These are phyloP conservation scores for Heliamphora pulchella DNA, from an alignment of 179 eudicot genomes.

Conservation along the genomic window DNA sequence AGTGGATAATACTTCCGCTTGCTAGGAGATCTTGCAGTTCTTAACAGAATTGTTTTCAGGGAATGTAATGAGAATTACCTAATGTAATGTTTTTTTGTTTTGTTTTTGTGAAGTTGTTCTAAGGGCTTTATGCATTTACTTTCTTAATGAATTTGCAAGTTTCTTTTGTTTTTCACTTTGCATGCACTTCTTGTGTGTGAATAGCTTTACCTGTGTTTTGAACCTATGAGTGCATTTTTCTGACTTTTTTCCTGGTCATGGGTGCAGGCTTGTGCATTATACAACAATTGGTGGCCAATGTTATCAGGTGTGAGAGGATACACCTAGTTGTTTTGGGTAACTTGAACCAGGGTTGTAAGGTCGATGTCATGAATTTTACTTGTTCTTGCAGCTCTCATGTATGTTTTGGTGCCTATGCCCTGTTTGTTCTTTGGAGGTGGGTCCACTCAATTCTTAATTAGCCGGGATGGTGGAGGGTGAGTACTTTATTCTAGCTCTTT, in stretches of 20 bases:
- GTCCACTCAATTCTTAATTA: conserved; percentile 77
- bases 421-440: conserved; percentile 99
- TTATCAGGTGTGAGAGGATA: conserved; percentile 58
- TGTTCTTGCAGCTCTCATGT: conserved; percentile 83
- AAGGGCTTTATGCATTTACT: background rate
- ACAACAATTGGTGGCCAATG: conserved; percentile 99
- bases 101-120: background rate
- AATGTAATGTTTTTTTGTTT: background rate
- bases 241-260: conserved; percentile 12
- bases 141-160: background rate
- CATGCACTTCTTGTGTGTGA: conserved; percentile 8
- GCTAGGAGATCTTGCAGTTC: background rate
- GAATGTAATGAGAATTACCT: background rate
- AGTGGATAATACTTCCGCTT: background rate
- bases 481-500: conserved; percentile 20
- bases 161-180: background rate
- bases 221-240: background rate
- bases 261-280: conserved; percentile 85
- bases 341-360: background rate
- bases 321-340: background rate
- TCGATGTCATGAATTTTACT: conserved; percentile 15
- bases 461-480: conserved; percentile 99
- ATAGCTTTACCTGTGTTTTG: background rate
- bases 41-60: background rate
- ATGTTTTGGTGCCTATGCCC: conserved; percentile 95